These are phyloP conservation scores for Nicotiana undulata DNA, from an alignment of 257 asterid species.

Conservation along the genomic window DNA sequence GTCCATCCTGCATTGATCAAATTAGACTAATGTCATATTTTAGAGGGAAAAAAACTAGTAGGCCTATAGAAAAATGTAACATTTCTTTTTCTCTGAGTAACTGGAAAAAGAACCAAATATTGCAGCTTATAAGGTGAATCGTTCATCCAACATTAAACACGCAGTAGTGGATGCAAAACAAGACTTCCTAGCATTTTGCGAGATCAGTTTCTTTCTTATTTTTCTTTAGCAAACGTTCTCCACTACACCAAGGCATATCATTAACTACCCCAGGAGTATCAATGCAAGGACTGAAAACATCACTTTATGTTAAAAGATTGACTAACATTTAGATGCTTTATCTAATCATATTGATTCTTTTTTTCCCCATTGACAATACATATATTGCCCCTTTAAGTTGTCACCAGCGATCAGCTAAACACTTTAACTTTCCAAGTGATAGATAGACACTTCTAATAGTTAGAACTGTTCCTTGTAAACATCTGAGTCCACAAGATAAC, in stretches of 20 bases:
- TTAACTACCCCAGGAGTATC: not conserved
- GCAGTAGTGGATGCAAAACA: not conserved
- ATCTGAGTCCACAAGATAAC: no score
- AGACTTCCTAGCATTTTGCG: not conserved
- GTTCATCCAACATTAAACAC: not conserved
- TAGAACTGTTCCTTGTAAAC: no score
- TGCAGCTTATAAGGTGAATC: not conserved
- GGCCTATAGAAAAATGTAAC: not conserved
- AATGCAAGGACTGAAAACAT: not conserved
- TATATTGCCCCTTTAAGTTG: no score
- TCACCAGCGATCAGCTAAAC: no score
- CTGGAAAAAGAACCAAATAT: not conserved
- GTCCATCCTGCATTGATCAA: constrained; percentile 63
- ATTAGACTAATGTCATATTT: not conserved
- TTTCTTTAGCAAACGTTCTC: not conserved
- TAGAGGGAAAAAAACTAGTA: not conserved
- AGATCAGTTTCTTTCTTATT: not conserved
- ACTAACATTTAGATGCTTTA: not conserved
- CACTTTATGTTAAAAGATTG: not conserved
- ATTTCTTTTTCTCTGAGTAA: not conserved
- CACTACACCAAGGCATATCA: not conserved
- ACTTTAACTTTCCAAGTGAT: no score
- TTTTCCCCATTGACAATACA: not conserved
- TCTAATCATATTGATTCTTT: not conserved
- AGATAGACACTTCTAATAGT: no score